Conservation (phyloP, 2,329 filamentous ascomycete genomes). For the Microdochium trichocladiopsis region DNA sequence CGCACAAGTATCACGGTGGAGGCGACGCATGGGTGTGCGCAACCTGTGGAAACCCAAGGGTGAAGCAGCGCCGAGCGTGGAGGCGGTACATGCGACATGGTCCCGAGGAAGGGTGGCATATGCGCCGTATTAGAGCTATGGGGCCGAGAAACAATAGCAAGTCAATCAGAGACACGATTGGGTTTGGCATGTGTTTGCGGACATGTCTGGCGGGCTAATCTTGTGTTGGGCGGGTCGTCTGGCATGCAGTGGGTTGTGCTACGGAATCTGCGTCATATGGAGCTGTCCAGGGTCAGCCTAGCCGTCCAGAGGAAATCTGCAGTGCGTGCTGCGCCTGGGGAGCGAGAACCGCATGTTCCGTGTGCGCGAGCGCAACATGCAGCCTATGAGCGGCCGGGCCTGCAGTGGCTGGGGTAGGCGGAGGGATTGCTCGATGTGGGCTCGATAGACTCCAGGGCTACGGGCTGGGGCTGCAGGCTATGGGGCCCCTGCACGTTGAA, state of each 20-base stretch:
- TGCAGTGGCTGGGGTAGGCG: neutral
- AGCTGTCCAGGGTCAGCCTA: constrained; percentile 24
- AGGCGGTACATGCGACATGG: neutral
- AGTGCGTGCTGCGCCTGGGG: constrained; percentile 20
- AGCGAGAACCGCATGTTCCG: constrained; percentile 17
- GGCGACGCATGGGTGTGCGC: neutral
- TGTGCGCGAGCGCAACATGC: constrained; percentile 1
- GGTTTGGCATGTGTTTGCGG: constrained; percentile 25
- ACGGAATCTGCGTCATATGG: constrained; percentile 24
- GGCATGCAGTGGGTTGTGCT: constrained; percentile 13
- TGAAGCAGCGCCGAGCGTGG: neutral
- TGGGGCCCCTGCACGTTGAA: too few species aligned
- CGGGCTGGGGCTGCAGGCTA: neutral
- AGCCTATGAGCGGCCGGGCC: constrained; percentile 1
- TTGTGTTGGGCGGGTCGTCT: constrained; percentile 23
- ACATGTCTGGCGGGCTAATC: constrained; percentile 21
- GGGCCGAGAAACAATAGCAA: constrained; percentile 24
- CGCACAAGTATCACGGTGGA: neutral
- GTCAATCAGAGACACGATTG: constrained; percentile 20
- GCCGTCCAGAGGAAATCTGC: constrained; percentile 21
- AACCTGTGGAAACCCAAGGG: neutral
- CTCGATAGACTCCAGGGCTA: neutral
- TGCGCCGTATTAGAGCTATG: constrained; percentile 24
- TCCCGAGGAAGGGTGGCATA: neutral
- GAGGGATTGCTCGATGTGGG: neutral